Conservation (phyloP, 2,329 filamentous ascomycete species). For the Xylariomycetidae sp. region DNA sequence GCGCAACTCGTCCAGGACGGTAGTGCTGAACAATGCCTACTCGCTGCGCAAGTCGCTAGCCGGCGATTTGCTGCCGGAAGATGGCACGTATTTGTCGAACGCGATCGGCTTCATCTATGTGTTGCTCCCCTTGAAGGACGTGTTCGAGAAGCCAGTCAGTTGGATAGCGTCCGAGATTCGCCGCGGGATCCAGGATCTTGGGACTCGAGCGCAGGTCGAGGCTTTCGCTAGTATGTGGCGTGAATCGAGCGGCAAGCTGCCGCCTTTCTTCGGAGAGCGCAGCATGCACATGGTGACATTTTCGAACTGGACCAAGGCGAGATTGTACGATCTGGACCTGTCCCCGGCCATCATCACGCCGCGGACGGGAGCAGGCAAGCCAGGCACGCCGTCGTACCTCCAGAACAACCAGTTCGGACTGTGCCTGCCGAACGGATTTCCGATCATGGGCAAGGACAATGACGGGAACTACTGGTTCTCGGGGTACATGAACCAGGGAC, state of each 20-base stretch:
- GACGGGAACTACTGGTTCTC: slow-evolving; percentile 25
- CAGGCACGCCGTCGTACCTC: slow-evolving; percentile 17
- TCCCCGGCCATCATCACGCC: slow-evolving; percentile 13
- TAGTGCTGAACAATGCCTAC: slow-evolving; percentile 29
- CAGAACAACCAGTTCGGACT: slow-evolving; percentile 20
- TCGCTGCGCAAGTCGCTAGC: slow-evolving; percentile 23
- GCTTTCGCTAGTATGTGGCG: slow-evolving; percentile 25
- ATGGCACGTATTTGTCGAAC: slow-evolving; percentile 23
- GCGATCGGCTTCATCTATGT: slow-evolving; percentile 20
- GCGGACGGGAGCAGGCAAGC: not conserved
- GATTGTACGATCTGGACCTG: slow-evolving; percentile 23
- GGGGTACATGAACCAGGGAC: slow-evolving; percentile 18
- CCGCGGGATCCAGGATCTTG: slow-evolving; percentile 23
- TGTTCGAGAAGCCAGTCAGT: slow-evolving; percentile 25
- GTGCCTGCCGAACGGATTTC: slow-evolving; percentile 20
- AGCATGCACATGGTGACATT: slow-evolving; percentile 26
- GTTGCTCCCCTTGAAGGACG: slow-evolving; percentile 13
- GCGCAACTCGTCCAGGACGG: slow-evolving; percentile 13
- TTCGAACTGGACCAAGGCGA: slow-evolving; percentile 28
- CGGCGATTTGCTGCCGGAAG: slow-evolving; percentile 14
- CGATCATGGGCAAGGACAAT: slow-evolving; percentile 23
- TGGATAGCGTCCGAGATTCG: slow-evolving; percentile 24
- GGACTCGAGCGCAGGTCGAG: slow-evolving; percentile 28
- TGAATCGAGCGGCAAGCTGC: slow-evolving; percentile 16
- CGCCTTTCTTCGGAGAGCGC: slow-evolving; percentile 25